A percentile compares a stretch with the other conserved stretches of the same genome.
Conservation (phyloP, 106 monocot species). For the Phalaenopsis aphrodite region DNA sequence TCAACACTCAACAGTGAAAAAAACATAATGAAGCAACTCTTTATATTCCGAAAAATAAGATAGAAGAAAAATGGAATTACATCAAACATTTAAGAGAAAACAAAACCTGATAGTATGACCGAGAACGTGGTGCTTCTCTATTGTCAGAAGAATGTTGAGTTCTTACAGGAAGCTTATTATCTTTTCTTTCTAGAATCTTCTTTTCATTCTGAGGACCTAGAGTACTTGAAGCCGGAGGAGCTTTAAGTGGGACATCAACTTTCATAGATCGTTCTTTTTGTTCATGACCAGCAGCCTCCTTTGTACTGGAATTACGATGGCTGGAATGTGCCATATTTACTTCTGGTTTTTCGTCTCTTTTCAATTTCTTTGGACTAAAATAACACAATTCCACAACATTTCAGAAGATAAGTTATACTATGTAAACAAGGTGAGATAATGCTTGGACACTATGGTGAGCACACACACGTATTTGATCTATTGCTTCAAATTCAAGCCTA, state of each 20-base stretch:
- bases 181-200: slow-evolving; percentile 14
- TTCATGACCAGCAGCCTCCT: slow-evolving; percentile 16
- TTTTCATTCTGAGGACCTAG: slow-evolving; percentile 12
- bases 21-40: background rate
- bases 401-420: background rate
- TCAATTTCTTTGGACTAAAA: slow-evolving; percentile 33
- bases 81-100: slow-evolving; percentile 1
- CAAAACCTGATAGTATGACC: slow-evolving; percentile 37
- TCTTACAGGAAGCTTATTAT: slow-evolving; percentile 18
- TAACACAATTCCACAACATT: background rate
- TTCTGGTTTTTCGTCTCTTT: slow-evolving; percentile 37
- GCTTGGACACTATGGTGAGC: background rate
- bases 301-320: slow-evolving; percentile 14
- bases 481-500: background rate
- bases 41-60: background rate
- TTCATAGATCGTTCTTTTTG: slow-evolving; percentile 22
- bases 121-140: slow-evolving; percentile 25
- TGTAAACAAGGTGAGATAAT: background rate
- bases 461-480: background rate
- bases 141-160: slow-evolving; percentile 28
- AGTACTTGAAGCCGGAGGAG: slow-evolving; percentile 11
- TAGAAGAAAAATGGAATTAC: slow-evolving; percentile 1
- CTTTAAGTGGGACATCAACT: slow-evolving; percentile 28
- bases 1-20: background rate
- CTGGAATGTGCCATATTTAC: slow-evolving; percentile 21